Evolutionary conservation across 331 rosid species (phyloP).

Genomic region (Rhamnella rubrinervis): DNA sequence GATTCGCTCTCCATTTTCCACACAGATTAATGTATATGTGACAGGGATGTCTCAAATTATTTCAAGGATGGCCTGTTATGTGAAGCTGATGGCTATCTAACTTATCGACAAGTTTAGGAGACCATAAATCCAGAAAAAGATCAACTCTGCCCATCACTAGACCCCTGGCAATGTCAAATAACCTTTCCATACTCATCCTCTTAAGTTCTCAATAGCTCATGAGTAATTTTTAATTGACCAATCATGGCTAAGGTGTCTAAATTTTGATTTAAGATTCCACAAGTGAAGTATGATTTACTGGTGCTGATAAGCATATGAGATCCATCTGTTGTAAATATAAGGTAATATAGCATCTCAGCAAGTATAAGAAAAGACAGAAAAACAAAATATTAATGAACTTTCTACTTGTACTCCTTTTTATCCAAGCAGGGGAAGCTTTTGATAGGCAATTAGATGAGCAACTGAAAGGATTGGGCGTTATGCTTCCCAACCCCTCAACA

Average conservation of each 20-base stretch:
- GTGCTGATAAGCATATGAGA: not conserved
- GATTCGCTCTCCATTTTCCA: no score
- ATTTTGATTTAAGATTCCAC: not conserved
- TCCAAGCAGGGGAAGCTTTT: not conserved
- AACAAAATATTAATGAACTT: not conserved
- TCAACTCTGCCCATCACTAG: no score
- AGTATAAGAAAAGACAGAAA: not conserved
- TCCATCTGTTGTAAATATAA: no score
- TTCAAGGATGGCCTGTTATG: not conserved
- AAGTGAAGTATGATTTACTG: not conserved
- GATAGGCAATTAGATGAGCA: constrained; percentile 1
- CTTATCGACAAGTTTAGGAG: not conserved
- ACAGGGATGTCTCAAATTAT: no score
- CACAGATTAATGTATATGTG: no score
- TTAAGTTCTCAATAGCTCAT: not conserved
- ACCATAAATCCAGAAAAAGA: no score
- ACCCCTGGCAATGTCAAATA: no score
- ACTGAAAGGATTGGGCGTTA: constrained; percentile 8
- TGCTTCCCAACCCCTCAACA: constrained; percentile 81
- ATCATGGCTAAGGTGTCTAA: not conserved
- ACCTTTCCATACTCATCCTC: no score
- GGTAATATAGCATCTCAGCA: no score
- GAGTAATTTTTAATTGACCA: not conserved
- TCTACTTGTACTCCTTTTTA: not conserved
- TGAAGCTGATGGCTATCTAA: not conserved